Base-by-base conservation (phyloP, 176 grass and related monocot species). In the Carex parvula region DNA sequence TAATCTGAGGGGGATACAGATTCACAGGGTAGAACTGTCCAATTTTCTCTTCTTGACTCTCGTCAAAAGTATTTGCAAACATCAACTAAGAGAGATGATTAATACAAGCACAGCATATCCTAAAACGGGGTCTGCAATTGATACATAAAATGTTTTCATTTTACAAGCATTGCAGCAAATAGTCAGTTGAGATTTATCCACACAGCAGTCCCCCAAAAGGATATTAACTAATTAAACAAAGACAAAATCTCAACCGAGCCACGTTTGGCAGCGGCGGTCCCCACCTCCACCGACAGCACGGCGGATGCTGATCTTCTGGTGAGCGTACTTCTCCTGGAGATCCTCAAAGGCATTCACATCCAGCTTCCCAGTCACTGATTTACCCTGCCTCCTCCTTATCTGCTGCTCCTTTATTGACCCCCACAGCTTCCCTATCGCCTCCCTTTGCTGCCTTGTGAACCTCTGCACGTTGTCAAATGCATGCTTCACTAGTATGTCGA, bases 261-360 rank as follows among this genome's bases (percentile, higher is more conserved):
- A 98, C 64, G 88, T 86, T 2, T 90, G 63, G 14, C 89, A 90
- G 0, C 86, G 87, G 12, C 91, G 95, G 17, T 94, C 92, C 7
- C 95, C 95, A 0, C 91, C 75, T 1, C 96, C 89, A 16, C 96
- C 89, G 0, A 95, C 95, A 3, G 86, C 52, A 53, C 82, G 92
- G 0, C 96, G 89, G 37, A 98, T 95, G 86, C 96, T 98, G 81
- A 98, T 98, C 86, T 98, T 98, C 91, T 98, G 86, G 44, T 84
- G 79, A 7, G 91, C 48, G 73, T 95, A 95, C 85, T 93, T 95
- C 84, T 98, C 96, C 85, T 95, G 96, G 39, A 98, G 92, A 7
- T 42, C 72, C 82, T 98, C 96, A 0, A 95, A 98, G 2, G 87
- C 91, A 9, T 95, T 98, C 75, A 95, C 87, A 18, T 98, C 95